These are phyloP conservation scores for Globisporangium canariense DNA, from an alignment of 352 stramenopile genomes.

Conservation along the genomic window DNA sequence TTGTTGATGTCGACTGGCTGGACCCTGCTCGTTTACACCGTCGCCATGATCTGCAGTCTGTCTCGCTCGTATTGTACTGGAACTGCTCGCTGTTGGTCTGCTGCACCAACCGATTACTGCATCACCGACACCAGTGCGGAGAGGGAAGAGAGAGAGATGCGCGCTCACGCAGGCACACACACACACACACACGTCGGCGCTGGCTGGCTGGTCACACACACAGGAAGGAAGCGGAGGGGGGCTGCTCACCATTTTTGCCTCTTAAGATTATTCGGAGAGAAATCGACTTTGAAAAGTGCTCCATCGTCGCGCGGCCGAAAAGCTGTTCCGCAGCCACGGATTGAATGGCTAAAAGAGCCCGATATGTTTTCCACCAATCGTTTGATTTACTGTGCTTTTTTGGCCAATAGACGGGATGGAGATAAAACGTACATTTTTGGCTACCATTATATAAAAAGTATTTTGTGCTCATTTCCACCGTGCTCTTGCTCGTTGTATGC, in stretches of 20 bases:
- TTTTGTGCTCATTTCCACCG: no score
- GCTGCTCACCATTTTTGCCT: conserved; percentile 66
- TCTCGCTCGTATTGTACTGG: neutral
- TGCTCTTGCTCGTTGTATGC: no score
- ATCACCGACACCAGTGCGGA: neutral
- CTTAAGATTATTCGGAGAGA: conserved; percentile 66
- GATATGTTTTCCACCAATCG: conserved; percentile 40
- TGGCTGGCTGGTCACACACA: neutral
- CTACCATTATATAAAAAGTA: no score
- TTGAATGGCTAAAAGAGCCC: conserved; percentile 54
- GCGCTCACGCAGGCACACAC: neutral
- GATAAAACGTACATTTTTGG: no score
- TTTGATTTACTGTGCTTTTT: neutral
- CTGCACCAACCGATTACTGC: neutral
- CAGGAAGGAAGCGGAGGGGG: neutral
- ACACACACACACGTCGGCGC: neutral
- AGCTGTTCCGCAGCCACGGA: conserved; percentile 22
- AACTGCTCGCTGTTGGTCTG: neutral
- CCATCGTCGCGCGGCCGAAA: conserved; percentile 6
- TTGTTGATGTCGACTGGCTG: neutral
- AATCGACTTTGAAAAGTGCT: conserved; percentile 78
- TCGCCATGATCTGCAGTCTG: neutral
- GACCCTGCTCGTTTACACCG: neutral
- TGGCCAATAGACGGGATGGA: neutral
- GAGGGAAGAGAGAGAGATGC: neutral